Evolutionary conservation across 345 rosid species (phyloP), one percentile per base, ranked within the genome.

Genomic region (Laguncularia racemosa): DNA sequence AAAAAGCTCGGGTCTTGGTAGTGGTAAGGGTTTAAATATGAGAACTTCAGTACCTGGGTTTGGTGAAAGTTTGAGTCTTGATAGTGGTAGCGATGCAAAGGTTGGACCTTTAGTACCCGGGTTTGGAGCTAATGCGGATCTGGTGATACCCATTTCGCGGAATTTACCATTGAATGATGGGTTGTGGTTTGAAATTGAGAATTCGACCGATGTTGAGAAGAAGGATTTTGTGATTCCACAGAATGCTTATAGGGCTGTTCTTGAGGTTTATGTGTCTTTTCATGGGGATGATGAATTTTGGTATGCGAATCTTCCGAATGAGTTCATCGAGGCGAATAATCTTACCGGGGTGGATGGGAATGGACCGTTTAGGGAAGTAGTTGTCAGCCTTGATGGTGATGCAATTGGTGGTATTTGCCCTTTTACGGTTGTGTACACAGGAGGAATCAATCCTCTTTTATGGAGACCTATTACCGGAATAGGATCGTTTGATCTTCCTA

Each of bases 221-320:
- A 83, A 86, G 75, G 79, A 86, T n/a, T 54, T 92, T 17, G 56
- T 50, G 21, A 73, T 88, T 21, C 96, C 96, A 13, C 76, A 49
- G 73, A 91, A 91, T 74, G 95, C 74, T 16, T 84, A 84, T 62
- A 80, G 96, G 70, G 98, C 98, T 48, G 86, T 88, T 45, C 64
- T 91, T 64, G 98, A 91, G 72, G 85, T 91, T 62, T 91, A 84
- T 71, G 88, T 88, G 46, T 91, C 96, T 48, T 91, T 91, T 57
- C 98, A 91, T 58, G 96, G 82, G 82, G 72, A 75, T 57, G 98
- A 91, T 73, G 98, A 91, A 78, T 88, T 78, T 69, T 91, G 98
- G 98, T 85, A 76, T 64, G 62, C 68, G 13, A 88, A 88, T 65
- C 71, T 58, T 62, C 95, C 90, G 0, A 82, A 83, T 67, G 95